These are phyloP conservation scores for Scytalidium lignicola DNA, from an alignment of 2,329 filamentous ascomycete genomes.

Conservation along the genomic window DNA sequence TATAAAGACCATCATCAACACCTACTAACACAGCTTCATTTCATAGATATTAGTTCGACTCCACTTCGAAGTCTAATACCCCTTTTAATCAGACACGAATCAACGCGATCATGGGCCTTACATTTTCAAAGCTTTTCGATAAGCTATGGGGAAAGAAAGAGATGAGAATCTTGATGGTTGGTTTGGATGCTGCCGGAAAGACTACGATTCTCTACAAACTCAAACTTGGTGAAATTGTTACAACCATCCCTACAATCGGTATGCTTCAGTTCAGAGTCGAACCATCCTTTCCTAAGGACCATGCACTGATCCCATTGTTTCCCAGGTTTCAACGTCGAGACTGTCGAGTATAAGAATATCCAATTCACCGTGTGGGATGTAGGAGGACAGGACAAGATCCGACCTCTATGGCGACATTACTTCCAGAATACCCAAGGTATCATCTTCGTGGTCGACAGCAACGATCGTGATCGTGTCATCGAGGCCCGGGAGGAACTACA, in stretches of 20 bases:
- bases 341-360: conserved; percentile 99
- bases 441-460: conserved; percentile 99
- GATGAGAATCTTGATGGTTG: conserved; percentile 99
- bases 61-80: not conserved
- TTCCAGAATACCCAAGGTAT: conserved; percentile 99
- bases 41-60: not conserved
- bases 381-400: conserved; percentile 99
- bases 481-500: conserved; percentile 96
- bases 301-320: not conserved
- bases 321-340: conserved; percentile 98
- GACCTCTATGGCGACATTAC: conserved; percentile 99
- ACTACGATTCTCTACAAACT: conserved; percentile 99
- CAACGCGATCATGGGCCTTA: conserved; percentile 85
- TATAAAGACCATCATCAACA: not conserved
- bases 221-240: conserved; percentile 98
- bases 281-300: conserved; percentile 7
- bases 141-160: conserved; percentile 99
- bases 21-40: not conserved
- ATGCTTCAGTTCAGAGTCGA: conserved; percentile 35
- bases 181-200: conserved; percentile 98
- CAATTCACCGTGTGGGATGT: conserved; percentile 99
- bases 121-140: conserved; percentile 94
- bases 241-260: conserved; percentile 98
- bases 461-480: conserved; percentile 95
- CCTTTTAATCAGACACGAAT: not conserved